Conservation (phyloP, 2,329 filamentous ascomycete genomes). For the Fusarium newnesense region DNA sequence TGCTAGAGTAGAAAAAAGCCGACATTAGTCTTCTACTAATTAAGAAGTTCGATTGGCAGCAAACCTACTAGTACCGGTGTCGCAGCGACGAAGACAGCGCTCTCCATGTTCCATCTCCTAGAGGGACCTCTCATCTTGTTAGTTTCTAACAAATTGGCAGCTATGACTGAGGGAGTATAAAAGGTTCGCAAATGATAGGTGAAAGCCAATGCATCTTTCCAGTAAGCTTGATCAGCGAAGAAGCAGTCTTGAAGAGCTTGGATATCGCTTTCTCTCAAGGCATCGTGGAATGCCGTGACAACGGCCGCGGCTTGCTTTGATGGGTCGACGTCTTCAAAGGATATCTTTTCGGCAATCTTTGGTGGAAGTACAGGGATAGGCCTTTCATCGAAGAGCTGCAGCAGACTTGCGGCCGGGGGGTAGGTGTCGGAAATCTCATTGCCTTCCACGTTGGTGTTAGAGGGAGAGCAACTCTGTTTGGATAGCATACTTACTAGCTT, state of each 20-base stretch:
- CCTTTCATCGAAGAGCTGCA: constrained; percentile 6
- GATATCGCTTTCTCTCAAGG: background rate
- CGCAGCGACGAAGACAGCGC: constrained; percentile 12
- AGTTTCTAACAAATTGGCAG: background rate
- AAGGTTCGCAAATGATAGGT: constrained; percentile 33
- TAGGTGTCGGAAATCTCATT: background rate
- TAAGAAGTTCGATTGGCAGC: accelerated
- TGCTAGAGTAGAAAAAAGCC: background rate
- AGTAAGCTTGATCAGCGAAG: constrained; percentile 19
- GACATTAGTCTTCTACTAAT: background rate
- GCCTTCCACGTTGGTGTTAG: background rate
- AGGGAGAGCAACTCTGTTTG: accelerated
- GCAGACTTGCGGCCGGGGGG: constrained; percentile 3
- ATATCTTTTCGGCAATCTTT: background rate
- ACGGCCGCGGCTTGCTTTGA: background rate
- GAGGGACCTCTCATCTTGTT: background rate
- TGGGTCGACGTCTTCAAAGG: background rate
- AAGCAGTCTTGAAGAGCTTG: constrained; percentile 7
- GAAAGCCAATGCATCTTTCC: constrained; percentile 29
- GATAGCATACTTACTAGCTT: accelerated
- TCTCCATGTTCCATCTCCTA: constrained; percentile 11
- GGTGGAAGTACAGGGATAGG: background rate
- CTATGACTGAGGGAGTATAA: background rate
- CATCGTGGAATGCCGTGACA: constrained; percentile 1
- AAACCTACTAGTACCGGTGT: constrained; percentile 16